Conservation (phyloP, 2,329 filamentous ascomycete genomes). For the Aspergillus arachidicola region DNA sequence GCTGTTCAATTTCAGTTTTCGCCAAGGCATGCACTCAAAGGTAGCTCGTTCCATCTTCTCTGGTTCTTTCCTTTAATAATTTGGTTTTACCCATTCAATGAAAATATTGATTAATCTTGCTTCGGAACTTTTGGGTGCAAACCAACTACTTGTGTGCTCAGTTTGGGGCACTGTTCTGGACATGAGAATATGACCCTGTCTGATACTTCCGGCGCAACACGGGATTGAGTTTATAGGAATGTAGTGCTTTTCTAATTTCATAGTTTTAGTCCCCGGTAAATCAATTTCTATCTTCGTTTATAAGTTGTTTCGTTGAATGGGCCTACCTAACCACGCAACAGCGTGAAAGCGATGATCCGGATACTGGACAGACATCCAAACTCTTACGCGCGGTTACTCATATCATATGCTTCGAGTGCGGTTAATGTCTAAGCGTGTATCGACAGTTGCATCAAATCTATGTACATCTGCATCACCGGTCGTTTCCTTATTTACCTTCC, state of each 20-base stretch:
- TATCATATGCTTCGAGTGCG: neutral
- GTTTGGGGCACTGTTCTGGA: neutral
- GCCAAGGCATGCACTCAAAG: neutral
- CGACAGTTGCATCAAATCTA: neutral
- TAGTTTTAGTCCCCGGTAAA: neutral
- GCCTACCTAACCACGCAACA: neutral
- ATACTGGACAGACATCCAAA: neutral
- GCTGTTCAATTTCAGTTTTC: neutral
- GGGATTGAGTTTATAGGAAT: neutral
- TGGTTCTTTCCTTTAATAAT: neutral
- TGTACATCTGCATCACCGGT: neutral
- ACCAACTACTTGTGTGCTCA: neutral
- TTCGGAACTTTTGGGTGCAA: neutral
- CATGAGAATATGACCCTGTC: neutral
- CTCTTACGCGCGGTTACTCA: neutral
- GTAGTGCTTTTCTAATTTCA: neutral
- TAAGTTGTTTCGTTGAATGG: neutral
- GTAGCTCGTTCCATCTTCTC: neutral
- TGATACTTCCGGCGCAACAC: neutral
- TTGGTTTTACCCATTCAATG: constrained; percentile 6
- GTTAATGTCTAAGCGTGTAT: constrained; percentile 8
- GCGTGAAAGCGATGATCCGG: neutral
- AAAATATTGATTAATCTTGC: constrained; percentile 14
- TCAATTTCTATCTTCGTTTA: neutral
- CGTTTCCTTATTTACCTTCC: constrained; percentile 7